Conservation (phyloP, 2,329 filamentous ascomycete species). For the Thielaviopsis euricoi region DNA sequence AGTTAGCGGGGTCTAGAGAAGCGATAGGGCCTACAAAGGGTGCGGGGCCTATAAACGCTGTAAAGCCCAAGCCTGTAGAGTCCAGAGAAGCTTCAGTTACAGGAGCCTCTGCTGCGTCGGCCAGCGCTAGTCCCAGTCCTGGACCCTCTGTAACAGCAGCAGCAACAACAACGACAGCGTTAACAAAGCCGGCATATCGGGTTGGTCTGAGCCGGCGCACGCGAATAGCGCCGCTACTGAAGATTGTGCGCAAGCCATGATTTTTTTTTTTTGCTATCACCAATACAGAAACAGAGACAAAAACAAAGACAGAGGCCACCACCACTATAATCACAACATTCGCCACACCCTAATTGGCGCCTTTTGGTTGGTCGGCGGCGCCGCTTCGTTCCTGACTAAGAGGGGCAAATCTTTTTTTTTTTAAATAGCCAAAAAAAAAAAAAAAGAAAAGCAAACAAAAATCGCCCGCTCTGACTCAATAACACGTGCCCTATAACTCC, state of each 20-base stretch:
- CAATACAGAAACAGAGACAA: too few relatives aligned
- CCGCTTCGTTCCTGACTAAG: not conserved
- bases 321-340: too few relatives aligned
- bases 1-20: too few relatives aligned
- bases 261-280: not conserved
- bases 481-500: too few relatives aligned
- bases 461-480: too few relatives aligned
- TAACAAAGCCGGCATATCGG: conserved; percentile 25
- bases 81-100: too few relatives aligned
- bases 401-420: too few relatives aligned
- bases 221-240: conserved; percentile 34
- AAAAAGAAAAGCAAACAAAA: too few relatives aligned
- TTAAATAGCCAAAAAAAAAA: not conserved
- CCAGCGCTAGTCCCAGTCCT: not conserved
- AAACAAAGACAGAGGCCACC: too few relatives aligned
- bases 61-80: conserved; percentile 10
- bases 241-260: conserved; percentile 27
- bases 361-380: not conserved
- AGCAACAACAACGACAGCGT: not conserved
- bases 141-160: not conserved
- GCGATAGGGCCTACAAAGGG: too few relatives aligned
- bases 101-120: not conserved
- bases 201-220: conserved; percentile 35
- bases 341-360: not conserved
- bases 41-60: conserved; percentile 7